Evolutionary conservation across 192 early-diverging fungal genomes (phyloP).

Genomic region (Coemansia sp.): DNA sequence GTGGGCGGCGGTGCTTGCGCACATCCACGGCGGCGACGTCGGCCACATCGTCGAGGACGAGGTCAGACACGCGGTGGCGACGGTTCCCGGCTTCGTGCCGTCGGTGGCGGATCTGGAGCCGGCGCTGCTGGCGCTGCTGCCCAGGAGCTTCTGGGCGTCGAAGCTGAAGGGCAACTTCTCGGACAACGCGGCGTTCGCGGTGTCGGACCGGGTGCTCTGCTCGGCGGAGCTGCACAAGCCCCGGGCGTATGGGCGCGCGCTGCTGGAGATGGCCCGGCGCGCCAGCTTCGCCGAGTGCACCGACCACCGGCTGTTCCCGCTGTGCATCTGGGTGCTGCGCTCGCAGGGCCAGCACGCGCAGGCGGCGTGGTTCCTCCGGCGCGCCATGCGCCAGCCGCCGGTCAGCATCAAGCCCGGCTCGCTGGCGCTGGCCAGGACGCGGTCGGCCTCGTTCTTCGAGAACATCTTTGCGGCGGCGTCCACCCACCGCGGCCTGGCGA

Average conservation of each 20-base stretch:
- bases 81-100: slow-evolving; percentile 18
- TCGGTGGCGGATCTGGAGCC: slow-evolving; percentile 35
- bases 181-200: slow-evolving; percentile 34
- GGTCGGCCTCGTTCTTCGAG: slow-evolving; percentile 17
- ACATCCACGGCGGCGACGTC: neutral
- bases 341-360: slow-evolving; percentile 10
- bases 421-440: slow-evolving; percentile 25
- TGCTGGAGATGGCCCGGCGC: slow-evolving; percentile 1
- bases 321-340: slow-evolving; percentile 23
- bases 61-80: slow-evolving; percentile 10
- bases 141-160: slow-evolving; percentile 15
- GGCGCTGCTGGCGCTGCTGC: slow-evolving; percentile 22
- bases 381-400: slow-evolving; percentile 6
- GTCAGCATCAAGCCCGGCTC: slow-evolving; percentile 15
- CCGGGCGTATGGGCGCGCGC: neutral
- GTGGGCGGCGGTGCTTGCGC: slow-evolving; percentile 24
- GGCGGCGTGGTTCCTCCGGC: neutral
- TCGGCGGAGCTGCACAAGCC: neutral
- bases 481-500: slow-evolving; percentile 13
- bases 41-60: slow-evolving; percentile 5
- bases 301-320: slow-evolving; percentile 31
- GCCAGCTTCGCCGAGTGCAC: neutral
- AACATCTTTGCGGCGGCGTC: slow-evolving; percentile 21
- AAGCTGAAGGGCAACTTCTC: slow-evolving; percentile 21
- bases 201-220: slow-evolving; percentile 26